Evolutionary conservation across 83 land plant species (phyloP).

Genomic region (Thuja plicata): DNA sequence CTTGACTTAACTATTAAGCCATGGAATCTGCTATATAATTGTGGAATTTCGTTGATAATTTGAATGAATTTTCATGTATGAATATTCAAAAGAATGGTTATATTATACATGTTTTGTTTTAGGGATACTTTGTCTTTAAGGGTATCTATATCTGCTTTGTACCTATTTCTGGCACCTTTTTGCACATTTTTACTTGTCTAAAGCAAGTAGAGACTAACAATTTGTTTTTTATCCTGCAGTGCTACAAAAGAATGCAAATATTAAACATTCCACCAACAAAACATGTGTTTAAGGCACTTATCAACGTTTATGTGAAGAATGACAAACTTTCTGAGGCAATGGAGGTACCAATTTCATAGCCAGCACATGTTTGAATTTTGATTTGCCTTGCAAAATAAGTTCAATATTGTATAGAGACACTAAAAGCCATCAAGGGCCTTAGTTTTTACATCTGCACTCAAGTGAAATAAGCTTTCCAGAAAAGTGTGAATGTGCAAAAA

Average conservation of each 20-base stretch:
- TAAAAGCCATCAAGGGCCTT: neutral
- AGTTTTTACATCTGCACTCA: neutral
- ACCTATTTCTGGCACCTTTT: neutral
- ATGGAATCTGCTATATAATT: neutral
- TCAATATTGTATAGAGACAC: neutral
- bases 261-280: slow-evolving; percentile 29
- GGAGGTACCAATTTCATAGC: slow-evolving; percentile 32
- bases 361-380: neutral
- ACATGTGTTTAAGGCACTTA: slow-evolving; percentile 42
- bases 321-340: slow-evolving; percentile 63
- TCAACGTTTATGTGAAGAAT: slow-evolving; percentile 47
- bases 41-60: neutral
- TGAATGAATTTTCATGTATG: neutral
- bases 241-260: slow-evolving; percentile 26
- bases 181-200: neutral
- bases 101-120: neutral
- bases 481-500: neutral
- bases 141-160: neutral
- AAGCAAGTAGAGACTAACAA: neutral
- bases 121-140: neutral
- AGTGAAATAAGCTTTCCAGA: neutral
- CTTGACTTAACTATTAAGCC: neutral
- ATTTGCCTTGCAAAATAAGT: neutral
- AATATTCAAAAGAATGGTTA: neutral
- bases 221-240: slow-evolving; percentile 23